These are phyloP conservation scores for Fusarium aywerte DNA, from an alignment of 2,329 filamentous ascomycete species.

Conservation along the genomic window DNA sequence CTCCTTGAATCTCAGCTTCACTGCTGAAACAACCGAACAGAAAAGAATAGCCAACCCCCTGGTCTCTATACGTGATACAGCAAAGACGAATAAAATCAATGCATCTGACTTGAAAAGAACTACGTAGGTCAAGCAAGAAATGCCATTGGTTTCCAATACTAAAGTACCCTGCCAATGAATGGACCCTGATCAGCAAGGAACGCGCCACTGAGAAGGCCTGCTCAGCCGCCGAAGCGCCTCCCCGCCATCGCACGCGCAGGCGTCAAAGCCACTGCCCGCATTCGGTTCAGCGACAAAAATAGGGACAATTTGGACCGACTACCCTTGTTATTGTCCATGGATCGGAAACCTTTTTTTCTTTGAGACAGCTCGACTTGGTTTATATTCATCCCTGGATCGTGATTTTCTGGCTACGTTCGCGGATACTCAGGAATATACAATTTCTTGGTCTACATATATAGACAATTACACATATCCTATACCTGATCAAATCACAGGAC, in stretches of 20 bases:
- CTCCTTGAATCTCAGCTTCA: neutral
- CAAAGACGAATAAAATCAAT: conserved; percentile 2
- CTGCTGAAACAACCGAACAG: conserved; percentile 1
- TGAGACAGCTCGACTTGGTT: conserved; percentile 23
- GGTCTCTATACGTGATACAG: neutral
- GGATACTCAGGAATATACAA: neutral
- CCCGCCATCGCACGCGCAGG: conserved; percentile 22
- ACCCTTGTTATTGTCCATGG: conserved; percentile 22
- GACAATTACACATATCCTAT: neutral
- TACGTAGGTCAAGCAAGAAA: conserved; percentile 17
- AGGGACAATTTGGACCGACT: conserved; percentile 27
- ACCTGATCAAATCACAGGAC: neutral
- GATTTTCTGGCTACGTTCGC: neutral
- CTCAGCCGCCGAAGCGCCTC: conserved; percentile 37
- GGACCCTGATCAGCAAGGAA: conserved; percentile 34
- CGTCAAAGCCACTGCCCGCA: conserved; percentile 39
- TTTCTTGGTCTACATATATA: neutral
- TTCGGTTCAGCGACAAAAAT: conserved; percentile 35
- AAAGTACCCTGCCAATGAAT: conserved; percentile 27
- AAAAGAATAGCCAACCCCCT: neutral
- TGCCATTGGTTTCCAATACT: conserved; percentile 30
- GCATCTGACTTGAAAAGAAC: neutral
- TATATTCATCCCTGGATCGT: conserved; percentile 18
- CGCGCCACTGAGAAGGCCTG: conserved; percentile 33
- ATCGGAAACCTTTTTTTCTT: conserved; percentile 21